Conservation (phyloP, 169 alveolate species). For the Plasmodium coatneyi region DNA sequence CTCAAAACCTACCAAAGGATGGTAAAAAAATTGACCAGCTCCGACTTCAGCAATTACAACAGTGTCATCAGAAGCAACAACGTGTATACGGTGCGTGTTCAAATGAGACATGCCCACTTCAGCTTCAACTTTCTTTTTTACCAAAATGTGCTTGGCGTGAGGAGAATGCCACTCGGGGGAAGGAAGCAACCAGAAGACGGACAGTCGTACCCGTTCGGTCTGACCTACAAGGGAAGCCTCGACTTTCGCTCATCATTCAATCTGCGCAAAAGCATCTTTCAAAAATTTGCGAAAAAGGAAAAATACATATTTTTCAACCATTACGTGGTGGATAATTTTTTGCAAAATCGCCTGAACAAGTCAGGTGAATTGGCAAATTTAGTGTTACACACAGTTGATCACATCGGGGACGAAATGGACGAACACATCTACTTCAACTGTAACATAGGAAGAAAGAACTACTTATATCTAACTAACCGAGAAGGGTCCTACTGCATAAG, state of each 20-base stretch:
- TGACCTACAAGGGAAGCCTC: constrained; percentile 16
- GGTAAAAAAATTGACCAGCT: not conserved
- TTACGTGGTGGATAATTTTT: constrained; percentile 7
- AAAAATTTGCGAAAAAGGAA: constrained; percentile 1
- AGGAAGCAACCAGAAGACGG: not conserved
- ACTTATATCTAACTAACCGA: not conserved
- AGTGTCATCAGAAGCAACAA: constrained; percentile 19
- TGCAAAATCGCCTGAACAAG: not conserved
- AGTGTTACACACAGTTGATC: not conserved
- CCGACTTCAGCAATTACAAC: constrained; percentile 22
- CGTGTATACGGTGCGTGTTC: not conserved
- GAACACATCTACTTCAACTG: constrained; percentile 4
- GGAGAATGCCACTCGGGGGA: not conserved
- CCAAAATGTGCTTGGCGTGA: not conserved
- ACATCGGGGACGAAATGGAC: not conserved
- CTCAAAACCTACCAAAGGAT: not conserved
- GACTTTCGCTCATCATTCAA: constrained; percentile 1
- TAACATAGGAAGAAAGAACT: not conserved
- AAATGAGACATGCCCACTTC: not conserved
- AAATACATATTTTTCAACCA: constrained; percentile 26
- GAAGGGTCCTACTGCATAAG: constrained; percentile 13
- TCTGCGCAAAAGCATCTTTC: constrained; percentile 16
- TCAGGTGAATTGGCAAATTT: constrained; percentile 5
- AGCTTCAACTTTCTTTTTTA: constrained; percentile 34
- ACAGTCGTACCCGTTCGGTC: not conserved